Base-by-base conservation (phyloP, 2,329 filamentous ascomycete genomes). In the Colletotrichum sp. region DNA sequence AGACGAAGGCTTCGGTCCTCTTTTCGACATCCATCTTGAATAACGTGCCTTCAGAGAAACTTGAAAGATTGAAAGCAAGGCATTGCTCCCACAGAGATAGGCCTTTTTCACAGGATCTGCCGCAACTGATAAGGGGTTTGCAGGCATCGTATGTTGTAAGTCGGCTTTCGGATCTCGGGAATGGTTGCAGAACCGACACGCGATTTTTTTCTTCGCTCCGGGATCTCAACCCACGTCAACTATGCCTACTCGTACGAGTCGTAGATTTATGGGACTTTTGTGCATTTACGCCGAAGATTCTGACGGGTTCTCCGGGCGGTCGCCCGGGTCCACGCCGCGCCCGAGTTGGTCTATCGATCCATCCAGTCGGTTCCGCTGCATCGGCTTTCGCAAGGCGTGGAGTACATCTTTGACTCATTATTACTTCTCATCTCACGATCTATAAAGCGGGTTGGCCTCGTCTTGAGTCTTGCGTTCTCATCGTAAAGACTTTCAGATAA, bases 151-250 rank as follows among this genome's bases (percentile, higher is more conserved):
- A 60, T 73, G 64, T 76, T 73, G 59, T 59, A 49, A 69, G 70
- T 69, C 73, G 73, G 73, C 32, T 69, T 52, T 76, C 73, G 73
- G 70, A 0, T 69, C 26, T 76, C 73, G 73, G 73, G 7, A 64
- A 36, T 64, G 49, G 18, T 7, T 2, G 8, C 70, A 69, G 13
- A 69, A 24, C 74, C 73, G 64, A 76, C 15, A 3, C 52, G 4
- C 16, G 30, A 67, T 52, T 49, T 75, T 67, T 39, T 30, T 13
- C 34, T 21, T 57, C 32, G 44, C 44, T 49, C 49, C 36, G 57
- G 8, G 9, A 12, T 15, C 24, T 62, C 34, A 16, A 39, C 28
- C n/a, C 28, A 52, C 52, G 21, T 44, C 55, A 52, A 13, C 28
- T 4, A 16, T 16, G 5, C 28, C 24, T 4, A 32, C 28, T 68